These are phyloP conservation scores for Ustilago loliicola DNA, from an alignment of 1,284 basidiomycete genomes.

Conservation along the genomic window DNA sequence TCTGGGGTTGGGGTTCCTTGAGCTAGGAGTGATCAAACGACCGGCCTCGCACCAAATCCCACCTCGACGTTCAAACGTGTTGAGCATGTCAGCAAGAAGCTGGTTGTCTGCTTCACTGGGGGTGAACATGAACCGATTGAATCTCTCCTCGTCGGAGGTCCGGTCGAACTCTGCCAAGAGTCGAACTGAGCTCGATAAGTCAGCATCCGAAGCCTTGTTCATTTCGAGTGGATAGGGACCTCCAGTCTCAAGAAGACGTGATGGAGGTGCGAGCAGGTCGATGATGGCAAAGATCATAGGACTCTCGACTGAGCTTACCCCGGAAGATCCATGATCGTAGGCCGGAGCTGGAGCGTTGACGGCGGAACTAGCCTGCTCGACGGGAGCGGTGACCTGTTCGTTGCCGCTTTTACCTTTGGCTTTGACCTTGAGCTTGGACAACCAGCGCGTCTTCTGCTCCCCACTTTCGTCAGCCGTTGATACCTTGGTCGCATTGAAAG, in stretches of 20 bases:
- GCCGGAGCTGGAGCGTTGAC: background rate
- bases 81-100: conserved; percentile 33
- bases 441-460: conserved; percentile 20
- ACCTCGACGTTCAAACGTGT: conserved; percentile 36
- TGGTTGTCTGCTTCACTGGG: conserved; percentile 12
- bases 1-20: conserved; percentile 29
- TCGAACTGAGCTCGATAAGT: conserved; percentile 23
- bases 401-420: conserved; percentile 2
- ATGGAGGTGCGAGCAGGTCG: conserved; percentile 44
- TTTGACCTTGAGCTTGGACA: conserved; percentile 32
- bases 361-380: conserved; percentile 17
- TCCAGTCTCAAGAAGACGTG: conserved; percentile 33
- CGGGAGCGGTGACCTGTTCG: background rate
- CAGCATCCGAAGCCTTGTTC: conserved; percentile 40
- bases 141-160: conserved; percentile 31
- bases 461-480: background rate
- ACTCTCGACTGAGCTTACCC: conserved; percentile 20
- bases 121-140: conserved; percentile 24
- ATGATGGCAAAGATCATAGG: conserved; percentile 48
- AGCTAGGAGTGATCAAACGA: conserved; percentile 39
- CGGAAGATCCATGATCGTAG: background rate
- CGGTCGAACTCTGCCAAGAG: conserved; percentile 35
- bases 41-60: conserved; percentile 46
- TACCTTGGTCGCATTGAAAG: background rate
- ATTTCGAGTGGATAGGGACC: conserved; percentile 50